Base-by-base conservation (phyloP, 2,329 filamentous ascomycete genomes). In the Cladosporium sp. region DNA sequence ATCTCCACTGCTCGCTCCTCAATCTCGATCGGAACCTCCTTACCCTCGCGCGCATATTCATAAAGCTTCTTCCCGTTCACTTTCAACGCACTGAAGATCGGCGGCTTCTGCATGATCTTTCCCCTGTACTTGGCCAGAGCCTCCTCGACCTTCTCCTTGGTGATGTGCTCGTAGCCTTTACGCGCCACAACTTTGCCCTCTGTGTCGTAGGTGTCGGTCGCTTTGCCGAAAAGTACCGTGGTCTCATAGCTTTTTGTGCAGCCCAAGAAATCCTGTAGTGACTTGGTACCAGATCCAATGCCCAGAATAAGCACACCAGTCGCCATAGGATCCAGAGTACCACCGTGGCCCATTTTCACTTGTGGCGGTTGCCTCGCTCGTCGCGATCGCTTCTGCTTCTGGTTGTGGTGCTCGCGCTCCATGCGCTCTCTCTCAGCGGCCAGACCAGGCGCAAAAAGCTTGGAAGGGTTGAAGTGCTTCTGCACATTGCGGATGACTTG, bases 171-270 rank as follows among this genome's bases (percentile, higher is more conserved):
- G 76, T 94, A 95, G 6, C 86, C 83, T 46, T 88, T 89, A 72
- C 88, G 87, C 70, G 87, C 88, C 48, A 97, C 85, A 48, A 98
- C 83, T 77, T 95, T 94, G 23, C 95, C 95, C 8, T 91, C 85
- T 16, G 88, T 84, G 76, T 99, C 95, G 78, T 98, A 98, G 18
- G 90, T 93, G 77, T 98, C 95, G 54, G 94, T 97, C 73, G 90
- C 92, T 10, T 91, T 92, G 65, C 95, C 95, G 74, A 99, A 98
- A 4, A 98, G 80, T 0, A 98, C 86, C 3, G 93, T 86, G 0
- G 92, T 89, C 78, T 98, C 94, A 78, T 99, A 99, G 0, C 88
- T 90, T 82, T 99, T 99, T 57, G 91, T 96, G 82, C 95, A 97
- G 63, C 87, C 84, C 53, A 98, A 83, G 76, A 97, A 98, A 39